Evolutionary conservation across 129 eudicot genomes (phyloP), one percentile per base, ranked within the genome.

Genomic region (Kitagawia praeruptora): DNA sequence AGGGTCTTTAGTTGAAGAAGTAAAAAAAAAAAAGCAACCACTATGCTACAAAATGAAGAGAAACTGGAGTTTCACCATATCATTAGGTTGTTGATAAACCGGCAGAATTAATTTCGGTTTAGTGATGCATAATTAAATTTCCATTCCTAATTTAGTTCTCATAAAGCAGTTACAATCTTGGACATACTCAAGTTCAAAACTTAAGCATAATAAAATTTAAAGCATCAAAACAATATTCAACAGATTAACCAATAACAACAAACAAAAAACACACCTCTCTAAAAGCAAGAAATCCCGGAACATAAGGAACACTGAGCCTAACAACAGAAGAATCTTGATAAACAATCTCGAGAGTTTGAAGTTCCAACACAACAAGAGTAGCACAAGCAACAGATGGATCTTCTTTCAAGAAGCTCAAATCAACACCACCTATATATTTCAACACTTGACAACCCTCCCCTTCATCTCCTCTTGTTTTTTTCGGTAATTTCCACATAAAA

Each of bases 221-320:
- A 61, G 37, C 34, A 61, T 61, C 3, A 3, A 67, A 67, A 31
- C 23, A 31, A 31, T 6, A 25, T 56, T 2, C 12, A 23, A 51
- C 18, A 51, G 8, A 61, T 25, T 8, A 61, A 61, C 16, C 12
- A 5, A 13, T 4, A 31, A 31, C 19, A 67, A 27, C 0, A 28
- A 67, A 13, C 8, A 2, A 31, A 66, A 66, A 0, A n/a, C 28
- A 73, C 27, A 74, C 98, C 96, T 95, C 98, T 86, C 98, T 89
- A 75, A 95, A 95, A 19, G 94, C 98, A 74, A 95, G 89, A 83
- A 95, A 95, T 0, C 98, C 98, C 78, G 98, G 87, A 81, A 95
- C 80, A 83, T 95, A 95, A 1, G 97, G 98, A 77, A 87, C 83
- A 54, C 82, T 72, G 47, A 95, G 89, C 81, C 61, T 77, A n/a